phyloP scores from a whole-genome alignment of 805 yeast genomes.

The Candida nanaspora region DNA sequence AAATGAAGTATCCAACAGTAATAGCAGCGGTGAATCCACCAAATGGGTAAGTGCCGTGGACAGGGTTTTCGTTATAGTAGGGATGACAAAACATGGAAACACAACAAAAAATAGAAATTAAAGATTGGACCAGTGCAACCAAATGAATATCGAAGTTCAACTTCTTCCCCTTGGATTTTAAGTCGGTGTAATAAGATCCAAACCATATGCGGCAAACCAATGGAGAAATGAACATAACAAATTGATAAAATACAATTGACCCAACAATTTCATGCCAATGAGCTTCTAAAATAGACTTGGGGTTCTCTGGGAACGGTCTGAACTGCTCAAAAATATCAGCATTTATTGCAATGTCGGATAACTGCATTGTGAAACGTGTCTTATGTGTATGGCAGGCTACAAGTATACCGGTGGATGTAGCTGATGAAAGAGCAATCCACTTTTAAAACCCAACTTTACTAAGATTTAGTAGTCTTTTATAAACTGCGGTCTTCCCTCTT shows the following conservation, averaged over 20 bases:
- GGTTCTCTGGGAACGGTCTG: slow-evolving; percentile 38
- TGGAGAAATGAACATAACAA: slow-evolving; percentile 47
- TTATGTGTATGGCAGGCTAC: too few relatives aligned
- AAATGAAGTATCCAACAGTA: slow-evolving; percentile 80
- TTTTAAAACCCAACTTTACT: too few relatives aligned
- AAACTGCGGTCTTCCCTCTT: too few relatives aligned
- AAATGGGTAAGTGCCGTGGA: slow-evolving; percentile 68
- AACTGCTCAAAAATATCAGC: slow-evolving; percentile 37
- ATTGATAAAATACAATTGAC: slow-evolving; percentile 54
- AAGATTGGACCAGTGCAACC: slow-evolving; percentile 80
- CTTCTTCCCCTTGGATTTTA: slow-evolving; percentile 37
- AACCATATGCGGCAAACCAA: slow-evolving; percentile 39
- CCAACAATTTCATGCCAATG: slow-evolving; percentile 73
- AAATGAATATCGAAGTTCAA: slow-evolving; percentile 85
- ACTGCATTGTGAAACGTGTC: neutral
- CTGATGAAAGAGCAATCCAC: too few relatives aligned
- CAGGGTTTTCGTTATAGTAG: slow-evolving; percentile 38
- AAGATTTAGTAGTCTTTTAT: too few relatives aligned
- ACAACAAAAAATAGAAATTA: slow-evolving; percentile 52
- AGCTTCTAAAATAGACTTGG: slow-evolving; percentile 35
- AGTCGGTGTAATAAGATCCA: slow-evolving; percentile 46
- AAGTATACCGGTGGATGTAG: neutral
- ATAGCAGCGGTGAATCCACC: slow-evolving; percentile 67
- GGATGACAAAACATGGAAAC: slow-evolving; percentile 62
- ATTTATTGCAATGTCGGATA: slow-evolving; percentile 6